phyloP scores from a whole-genome alignment of 495 filamentous ascomycete genomes.

The Hypoxylon trugodes region DNA sequence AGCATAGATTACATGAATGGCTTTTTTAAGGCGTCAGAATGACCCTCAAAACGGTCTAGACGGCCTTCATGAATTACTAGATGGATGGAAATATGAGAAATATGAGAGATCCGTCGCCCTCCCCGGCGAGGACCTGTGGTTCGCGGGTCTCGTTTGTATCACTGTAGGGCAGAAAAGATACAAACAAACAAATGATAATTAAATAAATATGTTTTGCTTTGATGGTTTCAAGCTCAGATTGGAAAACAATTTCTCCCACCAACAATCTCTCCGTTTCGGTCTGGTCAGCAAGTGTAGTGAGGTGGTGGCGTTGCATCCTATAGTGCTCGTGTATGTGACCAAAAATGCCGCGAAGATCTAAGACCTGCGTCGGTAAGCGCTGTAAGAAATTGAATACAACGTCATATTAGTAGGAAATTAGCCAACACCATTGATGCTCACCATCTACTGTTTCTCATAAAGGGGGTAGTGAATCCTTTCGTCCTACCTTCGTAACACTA shows the following conservation, averaged over 20 bases:
- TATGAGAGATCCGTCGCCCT: conserved; percentile 20
- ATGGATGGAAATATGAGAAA: conserved; percentile 32
- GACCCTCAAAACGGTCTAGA: conserved; percentile 20
- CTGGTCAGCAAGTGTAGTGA: no score
- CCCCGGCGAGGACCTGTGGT: conserved; percentile 10
- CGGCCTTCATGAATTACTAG: conserved; percentile 35
- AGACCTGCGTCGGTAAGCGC: conserved; percentile 18
- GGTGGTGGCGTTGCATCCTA: conserved; percentile 4
- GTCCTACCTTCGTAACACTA: background rate
- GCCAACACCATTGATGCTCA: background rate
- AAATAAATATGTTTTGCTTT: conserved; percentile 34
- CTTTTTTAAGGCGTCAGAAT: conserved; percentile 27
- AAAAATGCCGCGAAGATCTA: conserved; percentile 11
- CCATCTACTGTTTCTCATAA: background rate
- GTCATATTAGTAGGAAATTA: conserved; percentile 3
- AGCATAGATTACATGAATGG: conserved; percentile 42
- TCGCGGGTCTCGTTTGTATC: conserved; percentile 33
- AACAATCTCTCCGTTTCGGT: no score
- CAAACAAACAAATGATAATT: conserved; percentile 22
- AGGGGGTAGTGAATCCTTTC: background rate
- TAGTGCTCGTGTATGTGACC: conserved; percentile 15
- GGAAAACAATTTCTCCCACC: no score
- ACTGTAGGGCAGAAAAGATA: conserved; percentile 33
- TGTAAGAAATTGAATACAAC: conserved; percentile 23
- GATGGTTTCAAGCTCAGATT: conserved; percentile 6